Evolutionary conservation across 2,329 filamentous ascomycete species (phyloP), one percentile per base, ranked within the genome.

Genomic region (Scedosporium dehoogii): DNA sequence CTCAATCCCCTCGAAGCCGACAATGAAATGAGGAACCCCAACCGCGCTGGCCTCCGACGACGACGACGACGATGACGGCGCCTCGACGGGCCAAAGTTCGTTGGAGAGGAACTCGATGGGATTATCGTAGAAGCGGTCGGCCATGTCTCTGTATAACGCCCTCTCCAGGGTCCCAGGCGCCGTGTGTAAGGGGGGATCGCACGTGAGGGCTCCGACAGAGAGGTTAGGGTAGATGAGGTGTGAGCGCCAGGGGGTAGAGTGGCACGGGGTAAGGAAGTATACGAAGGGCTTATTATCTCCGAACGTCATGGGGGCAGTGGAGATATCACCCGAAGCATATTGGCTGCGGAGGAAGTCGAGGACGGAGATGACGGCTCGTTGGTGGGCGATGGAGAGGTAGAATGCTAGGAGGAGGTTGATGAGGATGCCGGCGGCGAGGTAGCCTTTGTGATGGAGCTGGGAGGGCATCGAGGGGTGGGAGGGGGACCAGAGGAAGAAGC

Each of bases 211-310:
- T 79, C 92, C 92, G 3, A 91, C 92, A 63, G 84, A 76, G 61
- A 97, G 85, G 33, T 79, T 76, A 0, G 90, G 84, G 70, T 94
- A 84, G 64, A 96, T 80, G 46, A 97, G 82, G 70, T 96, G 90
- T 16, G 89, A 92, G 69, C 92, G 89, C 93, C 94, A 97, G 2
- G 94, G 93, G 0, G 93, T 97, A 67, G 89, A 90, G 78, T 99
- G 94, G 76, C 94, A 99, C 9, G 94, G 94, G 82, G 92, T 96
- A 25, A 99, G 81, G 75, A 97, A 97, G 21, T 89, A 88, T 41
- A 87, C 85, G 68, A 87, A 87, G 10, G 85, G 79, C 63, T 83
- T 81, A 42, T 76, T 69, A 42, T 68, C 65, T 29, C 68, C 66
- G 0, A 66, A 68, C 66, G 60, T 70, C 65, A 61, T 68, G 62